phyloP scores from a whole-genome alignment of 345 rosid genomes.

The Ailanthus altissimus region DNA sequence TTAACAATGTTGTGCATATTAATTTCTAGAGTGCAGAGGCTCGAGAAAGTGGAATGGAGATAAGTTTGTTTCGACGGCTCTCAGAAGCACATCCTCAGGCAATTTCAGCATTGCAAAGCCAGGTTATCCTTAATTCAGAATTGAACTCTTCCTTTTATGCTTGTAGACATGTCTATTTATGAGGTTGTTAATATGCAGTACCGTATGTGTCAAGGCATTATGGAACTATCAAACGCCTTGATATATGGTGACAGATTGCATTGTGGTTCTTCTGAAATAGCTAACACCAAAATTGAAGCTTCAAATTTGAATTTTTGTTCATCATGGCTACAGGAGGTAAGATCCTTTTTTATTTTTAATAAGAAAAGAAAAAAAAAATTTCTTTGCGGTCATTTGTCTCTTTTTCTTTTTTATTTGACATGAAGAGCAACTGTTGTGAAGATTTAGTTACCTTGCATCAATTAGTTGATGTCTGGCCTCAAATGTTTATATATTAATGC shows the following conservation, averaged over 20 bases:
- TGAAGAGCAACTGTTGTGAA: neutral
- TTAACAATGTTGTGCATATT: slow-evolving; percentile 12
- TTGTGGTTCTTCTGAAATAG: slow-evolving; percentile 88
- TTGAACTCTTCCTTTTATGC: slow-evolving; percentile 10
- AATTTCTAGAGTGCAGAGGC: slow-evolving; percentile 78
- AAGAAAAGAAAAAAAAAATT: neutral
- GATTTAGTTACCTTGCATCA: neutral
- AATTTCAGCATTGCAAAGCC: slow-evolving; percentile 92
- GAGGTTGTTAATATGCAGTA: slow-evolving; percentile 57
- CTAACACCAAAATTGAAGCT: slow-evolving; percentile 64
- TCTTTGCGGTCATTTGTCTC: neutral
- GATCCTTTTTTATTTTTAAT: neutral
- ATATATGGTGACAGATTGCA: slow-evolving; percentile 85
- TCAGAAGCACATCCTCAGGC: slow-evolving; percentile 99
- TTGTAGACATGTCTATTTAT: slow-evolving; percentile 21
- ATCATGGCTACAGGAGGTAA: slow-evolving; percentile 75
- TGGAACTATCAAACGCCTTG: slow-evolving; percentile 91
- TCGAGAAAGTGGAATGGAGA: slow-evolving; percentile 88
- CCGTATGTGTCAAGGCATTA: slow-evolving; percentile 90
- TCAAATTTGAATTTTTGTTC: slow-evolving; percentile 45
- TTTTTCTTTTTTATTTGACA: neutral
- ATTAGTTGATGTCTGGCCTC: neutral
- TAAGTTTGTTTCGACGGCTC: slow-evolving; percentile 94
- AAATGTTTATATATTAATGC: neutral
- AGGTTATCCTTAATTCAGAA: slow-evolving; percentile 49